phyloP scores from a whole-genome alignment of 371 early-diverging fungal genomes.

The Mucor saturninus region DNA sequence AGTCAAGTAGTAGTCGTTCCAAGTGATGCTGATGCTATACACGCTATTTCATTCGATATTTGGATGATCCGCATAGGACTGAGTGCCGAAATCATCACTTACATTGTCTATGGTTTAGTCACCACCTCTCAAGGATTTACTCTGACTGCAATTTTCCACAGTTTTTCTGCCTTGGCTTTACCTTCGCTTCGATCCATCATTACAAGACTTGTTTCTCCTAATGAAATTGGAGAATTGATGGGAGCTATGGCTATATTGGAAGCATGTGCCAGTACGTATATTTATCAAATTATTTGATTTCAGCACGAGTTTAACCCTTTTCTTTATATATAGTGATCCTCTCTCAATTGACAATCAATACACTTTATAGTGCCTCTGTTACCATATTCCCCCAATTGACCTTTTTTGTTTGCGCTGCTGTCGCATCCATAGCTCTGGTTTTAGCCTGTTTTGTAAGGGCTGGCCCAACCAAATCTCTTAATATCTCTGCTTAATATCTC shows the following conservation, averaged over 20 bases:
- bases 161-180: slow-evolving; percentile 35
- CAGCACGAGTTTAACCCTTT: too few relatives aligned
- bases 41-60: slow-evolving; percentile 38
- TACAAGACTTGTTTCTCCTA: slow-evolving; percentile 48
- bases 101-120: slow-evolving; percentile 41
- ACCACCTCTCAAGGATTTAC: slow-evolving; percentile 29
- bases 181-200: slow-evolving; percentile 49
- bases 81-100: slow-evolving; percentile 34
- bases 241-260: slow-evolving; percentile 58
- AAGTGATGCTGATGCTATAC: not conserved
- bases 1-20: not conserved
- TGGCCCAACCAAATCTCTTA: too few relatives aligned
- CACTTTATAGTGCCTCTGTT: slow-evolving; percentile 55
- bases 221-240: slow-evolving; percentile 54
- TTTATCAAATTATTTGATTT: not conserved
- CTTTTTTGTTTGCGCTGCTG: slow-evolving; percentile 39
- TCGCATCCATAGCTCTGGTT: not conserved
- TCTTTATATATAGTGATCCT: slow-evolving; percentile 31
- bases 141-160: slow-evolving; percentile 33
- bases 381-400: slow-evolving; percentile 49
- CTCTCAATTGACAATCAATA: slow-evolving; percentile 39
- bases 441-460: slow-evolving; percentile 17
- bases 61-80: slow-evolving; percentile 55
- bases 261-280: slow-evolving; percentile 46
- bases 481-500: too few relatives aligned